Evolutionary conservation across 1,284 basidiomycete species (phyloP), one percentile per base, ranked within the genome.

Genomic region (Mycosarcoma mackinlayi): DNA sequence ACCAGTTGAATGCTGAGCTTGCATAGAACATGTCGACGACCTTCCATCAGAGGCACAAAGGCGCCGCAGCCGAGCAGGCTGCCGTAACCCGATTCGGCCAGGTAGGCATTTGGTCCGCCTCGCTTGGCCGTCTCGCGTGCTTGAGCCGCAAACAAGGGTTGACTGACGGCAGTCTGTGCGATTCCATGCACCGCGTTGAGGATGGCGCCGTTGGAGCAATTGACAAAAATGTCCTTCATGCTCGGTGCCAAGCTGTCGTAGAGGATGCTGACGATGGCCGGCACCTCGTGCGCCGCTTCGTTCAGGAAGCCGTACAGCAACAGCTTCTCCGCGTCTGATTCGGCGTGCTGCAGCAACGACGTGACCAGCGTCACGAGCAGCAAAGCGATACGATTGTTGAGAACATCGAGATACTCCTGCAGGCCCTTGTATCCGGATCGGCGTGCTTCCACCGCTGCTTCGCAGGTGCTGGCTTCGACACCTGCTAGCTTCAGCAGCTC

Each of bases 121-220:
- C 78, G 65, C 11, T 65, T 70, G 14, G 61, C 58, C n/a, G 78
- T 80, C 61, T 80, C 78, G n/a, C 62, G 50, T 10, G 74, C 74
- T 42, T 80, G 78, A 16, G 74, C 76, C n/a, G 75, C 75, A 41
- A 80, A 78, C 40, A 80, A 73, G 6, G 78, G 78, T 55, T 79
- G 75, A 19, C 63, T 69, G 33, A 75, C 72, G 6, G 77, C 77
- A 3, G 73, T 73, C 40, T 72, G 66, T 7, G 78, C 73, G 41
- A 80, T 78, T 6, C 65, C 63, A 21, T 80, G 75, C 21, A 77
- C 76, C 7, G 78, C 77, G 14, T 78, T 71, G 11, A 80, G 54
- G 27, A 80, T 76, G n/a, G 61, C 69, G 7, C 66, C 64, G 63
- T 65, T 71, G 51, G 74, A 76, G 41, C 69, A 75, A 53, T 78